Base-by-base conservation (phyloP, 2,329 filamentous ascomycete genomes). In the Arthroderma sp. region DNA sequence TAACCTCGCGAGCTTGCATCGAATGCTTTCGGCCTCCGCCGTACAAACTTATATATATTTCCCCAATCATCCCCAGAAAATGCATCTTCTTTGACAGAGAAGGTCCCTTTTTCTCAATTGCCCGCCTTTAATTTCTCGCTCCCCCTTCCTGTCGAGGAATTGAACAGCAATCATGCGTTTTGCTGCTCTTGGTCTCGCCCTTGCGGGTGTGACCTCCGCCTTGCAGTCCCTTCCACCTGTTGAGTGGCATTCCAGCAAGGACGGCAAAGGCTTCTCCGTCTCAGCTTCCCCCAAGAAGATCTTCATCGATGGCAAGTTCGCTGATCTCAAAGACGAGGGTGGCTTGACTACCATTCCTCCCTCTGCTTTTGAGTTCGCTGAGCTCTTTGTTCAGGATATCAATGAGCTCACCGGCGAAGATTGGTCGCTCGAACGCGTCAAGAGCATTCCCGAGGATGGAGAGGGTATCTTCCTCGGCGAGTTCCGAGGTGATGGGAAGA, bases 331-430 rank as follows among this genome's bases (percentile, higher is more conserved):
- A 5, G 72, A 75, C 44, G 57, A 59, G 0, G 57, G 65, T 41
- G 71, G 71, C 1, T 53, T 73, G 29, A 74, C 70, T 0, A 59
- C 74, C 6, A 74, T 75, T 37, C 72, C 72, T 1, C 72, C 72
- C 0, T 67, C 65, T 0, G 68, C 67, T 1, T 50, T 58, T n/a
- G 67, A 73, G 3, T 75, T 75, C 36, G 71, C 71, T 1, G 52
- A 60, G 11, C 67, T 63, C 0, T 73, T 75, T 46, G 52, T 57
- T 22, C 52, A 63, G 3, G 72, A 75, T 48, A 57, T 75, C 1
- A 52, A 59, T 3, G 50, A 61, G 6, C 45, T 69, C 3, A 66
- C 69, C 1, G 62, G 65, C 11, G 50, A 52, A 5, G 55, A 61
- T 3, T 73, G 69, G 68, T 59, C 61, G 1, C 52, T 74, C 10